Evolutionary conservation across 768 basidiomycete genomes (phyloP), one percentile per base, ranked within the genome.

Genomic region (Boletus barrowsii): DNA sequence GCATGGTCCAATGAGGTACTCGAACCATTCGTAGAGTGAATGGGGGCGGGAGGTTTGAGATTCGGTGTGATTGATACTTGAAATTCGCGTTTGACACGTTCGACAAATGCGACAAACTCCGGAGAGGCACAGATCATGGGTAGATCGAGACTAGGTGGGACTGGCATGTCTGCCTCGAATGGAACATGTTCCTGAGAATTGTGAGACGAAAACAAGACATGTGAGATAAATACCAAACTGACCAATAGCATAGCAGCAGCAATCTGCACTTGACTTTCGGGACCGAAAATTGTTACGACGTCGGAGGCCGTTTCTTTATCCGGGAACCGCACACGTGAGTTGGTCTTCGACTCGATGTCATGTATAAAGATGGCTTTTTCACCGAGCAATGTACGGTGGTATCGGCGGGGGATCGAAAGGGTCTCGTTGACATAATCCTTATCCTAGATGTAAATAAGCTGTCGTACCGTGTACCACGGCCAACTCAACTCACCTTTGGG

Each of bases 331-430:
- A 99, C 89, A 35, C 82, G 83, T 35, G 92, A 97, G 67, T 96
- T 97, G 11, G 95, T 98, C 79, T 98, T 98, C 41, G 82, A 81
- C 73, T 98, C 95, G 62, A 98, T 98, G 68, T 99, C 95, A 64
- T 86, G 93, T 50, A 98, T 93, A 72, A 98, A 97, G 61, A 98
- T 96, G 63, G 83, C 85, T 76, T 97, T 98, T 75, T 99, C 96
- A 53, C 96, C 95, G 22, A 98, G 79, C 5, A 99, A 75, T 20
- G 91, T 95, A 56, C 95, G 88, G 67, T 99, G 96, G 75, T 98
- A 97, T 62, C 92, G 83, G 49, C 95, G 82, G 55, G 95, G 95
- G 68, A 99, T 93, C 18, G 89, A 86, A 47, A 98, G 86, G 17
- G 89, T 92, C 73, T 98, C 95, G 61, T 89, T 86, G 57, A 92